These are phyloP conservation scores for Coemansia sp. DNA, from an alignment of 192 early-diverging fungal species.

Conservation along the genomic window DNA sequence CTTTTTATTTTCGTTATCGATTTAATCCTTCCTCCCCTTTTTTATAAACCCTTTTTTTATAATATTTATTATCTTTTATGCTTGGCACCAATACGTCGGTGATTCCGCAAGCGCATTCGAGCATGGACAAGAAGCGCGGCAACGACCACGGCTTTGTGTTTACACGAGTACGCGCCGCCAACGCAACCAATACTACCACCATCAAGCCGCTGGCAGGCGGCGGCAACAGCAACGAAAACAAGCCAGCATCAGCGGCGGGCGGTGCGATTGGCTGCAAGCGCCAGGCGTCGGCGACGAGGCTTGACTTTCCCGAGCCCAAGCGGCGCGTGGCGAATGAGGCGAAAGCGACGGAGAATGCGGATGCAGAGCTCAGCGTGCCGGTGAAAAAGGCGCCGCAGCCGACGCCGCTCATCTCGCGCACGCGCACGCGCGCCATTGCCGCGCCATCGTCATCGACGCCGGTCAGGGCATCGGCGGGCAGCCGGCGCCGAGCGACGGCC, in stretches of 20 bases:
- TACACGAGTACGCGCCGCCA: conserved; percentile 13
- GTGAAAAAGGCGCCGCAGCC: conserved; percentile 34
- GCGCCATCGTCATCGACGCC: background rate
- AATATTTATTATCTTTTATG: conserved; percentile 5
- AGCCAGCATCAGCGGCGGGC: background rate
- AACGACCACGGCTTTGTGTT: conserved; percentile 57
- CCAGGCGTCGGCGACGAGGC: background rate
- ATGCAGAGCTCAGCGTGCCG: conserved; percentile 51
- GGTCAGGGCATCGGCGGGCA: background rate
- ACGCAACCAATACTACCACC: too few relatives aligned
- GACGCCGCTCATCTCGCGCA: conserved; percentile 49
- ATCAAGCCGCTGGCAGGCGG: too few relatives aligned
- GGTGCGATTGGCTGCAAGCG: background rate
- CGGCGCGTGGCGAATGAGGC: conserved; percentile 4
- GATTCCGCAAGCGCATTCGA: background rate
- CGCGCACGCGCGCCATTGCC: conserved; percentile 23
- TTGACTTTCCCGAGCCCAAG: conserved; percentile 47
- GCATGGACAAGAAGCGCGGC: conserved; percentile 7
- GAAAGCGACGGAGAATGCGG: too few relatives aligned
- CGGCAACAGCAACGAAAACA: conserved; percentile 7
- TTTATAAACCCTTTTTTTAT: conserved; percentile 1
- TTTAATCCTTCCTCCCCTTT: too few relatives aligned
- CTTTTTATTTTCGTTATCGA: conserved; percentile 16
- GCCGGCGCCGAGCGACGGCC: background rate
- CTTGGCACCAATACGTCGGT: background rate